phyloP scores from a whole-genome alignment of 495 filamentous ascomycete genomes.

The Neurospora sp. region DNA sequence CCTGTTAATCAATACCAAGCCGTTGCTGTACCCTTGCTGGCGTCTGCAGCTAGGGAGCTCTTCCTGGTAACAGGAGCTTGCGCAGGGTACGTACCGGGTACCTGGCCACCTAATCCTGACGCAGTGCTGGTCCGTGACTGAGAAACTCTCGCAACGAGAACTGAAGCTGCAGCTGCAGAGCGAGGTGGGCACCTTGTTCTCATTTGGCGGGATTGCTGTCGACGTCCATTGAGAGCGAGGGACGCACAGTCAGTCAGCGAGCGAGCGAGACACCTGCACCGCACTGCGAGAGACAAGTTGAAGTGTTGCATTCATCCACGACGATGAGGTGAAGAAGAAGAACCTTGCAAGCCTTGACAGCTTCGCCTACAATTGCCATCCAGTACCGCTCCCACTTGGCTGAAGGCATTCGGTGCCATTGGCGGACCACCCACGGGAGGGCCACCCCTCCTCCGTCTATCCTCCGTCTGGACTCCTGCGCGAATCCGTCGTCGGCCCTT shows the following conservation, averaged over 20 bases:
- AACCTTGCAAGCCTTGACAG: not conserved
- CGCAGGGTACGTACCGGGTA: not conserved
- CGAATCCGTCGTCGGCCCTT: not conserved
- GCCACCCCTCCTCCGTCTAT: not conserved
- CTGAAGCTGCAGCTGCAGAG: not conserved
- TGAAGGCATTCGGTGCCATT: not conserved
- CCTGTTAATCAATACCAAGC: constrained; percentile 15
- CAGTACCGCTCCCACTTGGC: not conserved
- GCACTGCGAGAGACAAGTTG: not conserved
- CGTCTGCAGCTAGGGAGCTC: not conserved
- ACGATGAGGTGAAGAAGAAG: not conserved
- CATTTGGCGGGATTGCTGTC: not conserved
- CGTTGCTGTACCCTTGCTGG: not conserved
- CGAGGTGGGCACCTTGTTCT: not conserved
- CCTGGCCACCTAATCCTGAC: not conserved
- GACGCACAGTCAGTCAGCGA: not conserved
- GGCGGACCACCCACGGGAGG: not conserved
- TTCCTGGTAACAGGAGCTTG: not conserved
- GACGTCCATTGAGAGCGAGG: not conserved
- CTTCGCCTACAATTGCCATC: not conserved
- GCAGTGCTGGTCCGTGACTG: not conserved
- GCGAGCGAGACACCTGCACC: not conserved
- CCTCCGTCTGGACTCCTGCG: not conserved
- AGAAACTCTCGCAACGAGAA: not conserved
- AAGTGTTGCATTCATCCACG: not conserved